These are phyloP conservation scores for Pseudogymnoascus sp. DNA, from an alignment of 2,329 filamentous ascomycete species.

Conservation along the genomic window DNA sequence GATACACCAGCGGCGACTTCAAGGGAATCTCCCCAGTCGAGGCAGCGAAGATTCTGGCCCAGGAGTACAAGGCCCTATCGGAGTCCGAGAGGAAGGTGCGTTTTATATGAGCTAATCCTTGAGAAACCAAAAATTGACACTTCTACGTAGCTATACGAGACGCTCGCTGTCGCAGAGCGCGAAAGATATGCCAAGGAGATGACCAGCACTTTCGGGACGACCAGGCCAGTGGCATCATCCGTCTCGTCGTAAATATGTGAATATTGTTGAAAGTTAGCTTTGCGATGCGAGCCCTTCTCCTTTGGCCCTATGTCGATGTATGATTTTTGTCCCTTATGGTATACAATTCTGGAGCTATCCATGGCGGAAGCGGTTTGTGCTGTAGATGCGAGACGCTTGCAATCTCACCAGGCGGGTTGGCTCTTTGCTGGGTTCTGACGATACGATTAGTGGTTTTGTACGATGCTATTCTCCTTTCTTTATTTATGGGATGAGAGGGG, in stretches of 20 bases:
- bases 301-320: not conserved
- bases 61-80: conserved; percentile 42
- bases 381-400: not conserved
- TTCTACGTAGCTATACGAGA: not conserved
- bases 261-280: conserved; percentile 6
- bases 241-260: not conserved
- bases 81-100: conserved; percentile 40
- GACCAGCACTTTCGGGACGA: not conserved
- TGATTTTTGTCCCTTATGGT: conserved; percentile 4
- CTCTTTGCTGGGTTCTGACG: not conserved
- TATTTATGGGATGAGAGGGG: not conserved
- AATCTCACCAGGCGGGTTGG: not conserved
- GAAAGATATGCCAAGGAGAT: conserved; percentile 2
- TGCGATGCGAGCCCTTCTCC: not conserved
- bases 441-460: conserved; percentile 1
- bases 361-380: not conserved
- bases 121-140: not conserved
- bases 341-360: conserved; percentile 5
- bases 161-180: not conserved
- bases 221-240: not conserved
- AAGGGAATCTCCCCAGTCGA: conserved; percentile 37
- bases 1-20: conserved; percentile 41
- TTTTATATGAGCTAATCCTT: not conserved
- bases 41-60: conserved; percentile 30
- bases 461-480: not conserved